A percentile compares a stretch with the other conserved stretches of the same genome.
Evolutionary conservation across 2,329 filamentous ascomycete genomes (phyloP).

Genomic region (Penicillium sp.): DNA sequence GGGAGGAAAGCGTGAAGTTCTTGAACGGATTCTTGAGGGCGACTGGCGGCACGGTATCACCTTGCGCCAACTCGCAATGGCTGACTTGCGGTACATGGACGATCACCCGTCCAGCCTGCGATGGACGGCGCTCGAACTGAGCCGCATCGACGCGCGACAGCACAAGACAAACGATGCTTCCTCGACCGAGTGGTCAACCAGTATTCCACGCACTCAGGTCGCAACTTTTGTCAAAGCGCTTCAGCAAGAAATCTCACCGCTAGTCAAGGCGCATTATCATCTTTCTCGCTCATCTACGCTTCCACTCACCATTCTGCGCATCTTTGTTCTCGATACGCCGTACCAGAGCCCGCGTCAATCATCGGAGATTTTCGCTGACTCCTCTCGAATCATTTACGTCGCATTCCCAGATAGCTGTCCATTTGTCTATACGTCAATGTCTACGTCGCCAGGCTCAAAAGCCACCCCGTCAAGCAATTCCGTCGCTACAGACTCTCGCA

Average conservation of each 20-base stretch:
- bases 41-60: constrained; percentile 53
- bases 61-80: constrained; percentile 50
- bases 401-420: constrained; percentile 77
- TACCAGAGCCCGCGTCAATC: constrained; percentile 55
- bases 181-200: constrained; percentile 30
- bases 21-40: constrained; percentile 52
- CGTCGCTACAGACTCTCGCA: constrained; percentile 50
- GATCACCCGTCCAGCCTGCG: constrained; percentile 47
- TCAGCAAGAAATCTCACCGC: constrained; percentile 65
- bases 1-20: constrained; percentile 49
- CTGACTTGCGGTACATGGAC: constrained; percentile 49
- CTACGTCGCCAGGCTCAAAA: constrained; percentile 35
- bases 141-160: constrained; percentile 17
- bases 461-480: constrained; percentile 23
- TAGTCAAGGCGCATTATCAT: constrained; percentile 79
- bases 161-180: constrained; percentile 12
- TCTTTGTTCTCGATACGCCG: constrained; percentile 73
- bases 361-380: constrained; percentile 46
- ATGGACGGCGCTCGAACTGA: constrained; percentile 50
- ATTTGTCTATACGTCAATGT: constrained; percentile 60
- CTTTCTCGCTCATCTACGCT: constrained; percentile 61
- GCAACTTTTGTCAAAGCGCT: constrained; percentile 73
- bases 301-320: constrained; percentile 66
- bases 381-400: constrained; percentile 67
- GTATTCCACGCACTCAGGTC: constrained; percentile 67